Percentiles rank a stretch among this genome's conserved stretches.
Conservation (phyloP, 768 basidiomycete species). For the Boletellus sp. region DNA sequence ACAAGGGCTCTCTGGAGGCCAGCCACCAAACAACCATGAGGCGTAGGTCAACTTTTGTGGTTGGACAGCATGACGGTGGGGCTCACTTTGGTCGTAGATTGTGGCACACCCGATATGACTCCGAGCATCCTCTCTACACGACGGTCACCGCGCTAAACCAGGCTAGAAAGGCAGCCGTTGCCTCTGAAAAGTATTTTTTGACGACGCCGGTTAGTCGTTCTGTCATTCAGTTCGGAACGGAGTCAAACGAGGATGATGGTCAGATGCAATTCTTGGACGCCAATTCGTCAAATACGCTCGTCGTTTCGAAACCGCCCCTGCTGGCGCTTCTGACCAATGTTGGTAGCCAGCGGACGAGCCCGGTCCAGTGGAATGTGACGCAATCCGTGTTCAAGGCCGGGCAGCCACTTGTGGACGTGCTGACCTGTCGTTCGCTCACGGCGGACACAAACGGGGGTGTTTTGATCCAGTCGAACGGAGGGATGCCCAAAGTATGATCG, state of each 20-base stretch:
- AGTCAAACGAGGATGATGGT: neutral
- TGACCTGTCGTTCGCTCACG: conserved; percentile 42
- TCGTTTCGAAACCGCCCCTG: conserved; percentile 53
- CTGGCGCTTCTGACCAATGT: conserved; percentile 54
- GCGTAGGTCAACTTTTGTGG: conserved; percentile 37
- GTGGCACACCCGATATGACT: conserved; percentile 56
- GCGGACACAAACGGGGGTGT: conserved; percentile 42
- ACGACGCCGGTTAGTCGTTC: conserved; percentile 40
- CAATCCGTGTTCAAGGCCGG: conserved; percentile 38
- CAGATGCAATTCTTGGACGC: conserved; percentile 47
- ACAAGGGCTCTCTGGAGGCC: conserved; percentile 45
- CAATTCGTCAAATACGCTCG: conserved; percentile 38
- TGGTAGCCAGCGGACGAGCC: conserved; percentile 36
- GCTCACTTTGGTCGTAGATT: conserved; percentile 38
- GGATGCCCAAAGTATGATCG: conserved; percentile 43
- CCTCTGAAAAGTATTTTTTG: conserved; percentile 41
- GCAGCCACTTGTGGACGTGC: conserved; percentile 48
- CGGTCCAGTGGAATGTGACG: conserved; percentile 42
- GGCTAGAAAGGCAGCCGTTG: conserved; percentile 49
- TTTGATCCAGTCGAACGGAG: conserved; percentile 35
- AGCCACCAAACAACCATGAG: conserved; percentile 48
- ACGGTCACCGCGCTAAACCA: conserved; percentile 49
- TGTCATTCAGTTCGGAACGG: neutral
- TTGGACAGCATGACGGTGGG: neutral
- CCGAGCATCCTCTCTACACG: conserved; percentile 45